These are phyloP conservation scores for Begonia peltatifolia DNA, from an alignment of 306 rosid genomes.

Conservation along the genomic window DNA sequence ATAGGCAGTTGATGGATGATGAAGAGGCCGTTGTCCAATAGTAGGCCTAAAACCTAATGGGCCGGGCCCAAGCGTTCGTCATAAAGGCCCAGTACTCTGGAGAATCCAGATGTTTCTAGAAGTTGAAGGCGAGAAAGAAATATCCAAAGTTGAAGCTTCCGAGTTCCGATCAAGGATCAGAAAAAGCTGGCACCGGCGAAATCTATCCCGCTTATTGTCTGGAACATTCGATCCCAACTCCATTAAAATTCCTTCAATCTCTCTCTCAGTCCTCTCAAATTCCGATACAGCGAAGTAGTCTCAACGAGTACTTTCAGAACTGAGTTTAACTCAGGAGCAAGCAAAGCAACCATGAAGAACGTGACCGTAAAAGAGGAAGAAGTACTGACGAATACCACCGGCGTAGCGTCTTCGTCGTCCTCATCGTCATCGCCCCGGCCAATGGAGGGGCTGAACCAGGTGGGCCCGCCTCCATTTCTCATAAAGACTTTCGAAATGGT, in stretches of 20 bases:
- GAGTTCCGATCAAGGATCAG: neutral
- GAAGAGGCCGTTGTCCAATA: no score
- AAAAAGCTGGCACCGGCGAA: neutral
- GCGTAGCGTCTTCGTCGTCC: constrained; percentile 31
- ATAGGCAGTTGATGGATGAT: no score
- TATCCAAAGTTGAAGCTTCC: neutral
- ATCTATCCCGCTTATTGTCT: neutral
- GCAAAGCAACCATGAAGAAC: constrained; percentile 20
- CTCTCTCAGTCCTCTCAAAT: neutral
- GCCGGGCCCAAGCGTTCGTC: no score
- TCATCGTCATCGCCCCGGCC: constrained; percentile 68
- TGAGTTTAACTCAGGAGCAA: neutral
- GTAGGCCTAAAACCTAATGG: no score
- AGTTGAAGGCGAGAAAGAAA: neutral
- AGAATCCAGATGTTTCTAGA: neutral
- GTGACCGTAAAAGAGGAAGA: constrained; percentile 42
- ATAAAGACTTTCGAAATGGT: constrained; percentile 82
- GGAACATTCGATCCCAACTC: constrained; percentile 6
- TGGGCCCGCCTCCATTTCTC: constrained; percentile 89
- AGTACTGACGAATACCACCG: constrained; percentile 9
- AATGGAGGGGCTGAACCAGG: constrained; percentile 60
- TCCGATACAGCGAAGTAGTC: no score
- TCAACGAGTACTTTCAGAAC: neutral
- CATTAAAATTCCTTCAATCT: constrained; percentile 7
- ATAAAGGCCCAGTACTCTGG: no score